These are phyloP conservation scores for Rubroshorea leprosula DNA, from an alignment of 345 rosid species.

Conservation along the genomic window DNA sequence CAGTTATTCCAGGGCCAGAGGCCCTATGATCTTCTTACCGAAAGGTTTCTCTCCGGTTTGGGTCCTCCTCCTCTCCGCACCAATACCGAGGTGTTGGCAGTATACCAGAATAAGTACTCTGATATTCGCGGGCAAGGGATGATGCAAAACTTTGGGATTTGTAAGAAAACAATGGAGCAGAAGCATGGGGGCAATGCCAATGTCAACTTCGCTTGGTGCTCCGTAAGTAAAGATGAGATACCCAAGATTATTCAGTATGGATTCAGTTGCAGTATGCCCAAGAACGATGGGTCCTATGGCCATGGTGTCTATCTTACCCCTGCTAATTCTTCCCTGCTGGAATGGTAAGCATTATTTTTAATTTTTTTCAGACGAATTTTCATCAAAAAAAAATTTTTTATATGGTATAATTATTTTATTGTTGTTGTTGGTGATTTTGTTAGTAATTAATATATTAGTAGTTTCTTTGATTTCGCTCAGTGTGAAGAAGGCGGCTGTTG, in stretches of 20 bases:
- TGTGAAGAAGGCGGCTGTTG: slow-evolving; percentile 34
- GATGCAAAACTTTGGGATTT: slow-evolving; percentile 48
- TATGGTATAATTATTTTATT: too few relatives aligned
- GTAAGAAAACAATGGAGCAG: slow-evolving; percentile 38
- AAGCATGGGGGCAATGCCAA: slow-evolving; percentile 47
- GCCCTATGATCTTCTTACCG: slow-evolving; percentile 37
- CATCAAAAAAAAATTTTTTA: too few relatives aligned
- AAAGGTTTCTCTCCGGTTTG: slow-evolving; percentile 36
- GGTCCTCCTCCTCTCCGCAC: slow-evolving; percentile 32
- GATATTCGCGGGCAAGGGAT: slow-evolving; percentile 42
- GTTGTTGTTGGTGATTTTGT: too few relatives aligned
- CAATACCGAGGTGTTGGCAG: slow-evolving; percentile 32
- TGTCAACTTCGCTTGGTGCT: slow-evolving; percentile 64
- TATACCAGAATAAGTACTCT: slow-evolving; percentile 37
- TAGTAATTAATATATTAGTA: too few relatives aligned
- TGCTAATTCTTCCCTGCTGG: slow-evolving; percentile 47
- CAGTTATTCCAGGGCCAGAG: slow-evolving; percentile 43
- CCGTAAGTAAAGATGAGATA: slow-evolving; percentile 40
- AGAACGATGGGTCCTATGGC: slow-evolving; percentile 43
- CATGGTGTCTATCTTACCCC: slow-evolving; percentile 61
- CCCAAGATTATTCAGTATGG: slow-evolving; percentile 51
- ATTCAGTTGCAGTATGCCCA: slow-evolving; percentile 29
- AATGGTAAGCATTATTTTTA: slow-evolving; percentile 38
- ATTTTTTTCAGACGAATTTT: too few relatives aligned
- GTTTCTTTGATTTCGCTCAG: too few relatives aligned